Conservation (phyloP, 2,329 filamentous ascomycete species). For the Colletotrichum cereale region DNA sequence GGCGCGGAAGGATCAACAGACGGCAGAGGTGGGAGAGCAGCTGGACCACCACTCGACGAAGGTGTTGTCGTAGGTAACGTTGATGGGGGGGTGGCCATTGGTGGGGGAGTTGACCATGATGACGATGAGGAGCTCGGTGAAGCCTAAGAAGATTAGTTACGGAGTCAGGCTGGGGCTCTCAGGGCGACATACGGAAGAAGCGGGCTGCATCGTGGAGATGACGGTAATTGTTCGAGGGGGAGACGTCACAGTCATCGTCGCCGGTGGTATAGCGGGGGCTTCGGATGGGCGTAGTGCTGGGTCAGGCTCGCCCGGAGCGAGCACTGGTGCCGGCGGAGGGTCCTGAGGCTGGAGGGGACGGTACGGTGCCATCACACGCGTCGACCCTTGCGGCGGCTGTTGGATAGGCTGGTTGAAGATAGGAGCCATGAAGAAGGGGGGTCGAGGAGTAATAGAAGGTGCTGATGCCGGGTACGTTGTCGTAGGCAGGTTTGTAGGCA, state of each 20-base stretch:
- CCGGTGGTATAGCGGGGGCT: slow-evolving; percentile 20
- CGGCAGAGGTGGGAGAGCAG: slow-evolving; percentile 27
- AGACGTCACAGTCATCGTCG: slow-evolving; percentile 30
- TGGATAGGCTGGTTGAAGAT: slow-evolving; percentile 2
- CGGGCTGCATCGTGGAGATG: slow-evolving; percentile 30
- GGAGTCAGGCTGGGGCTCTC: neutral
- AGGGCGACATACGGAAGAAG: slow-evolving; percentile 12
- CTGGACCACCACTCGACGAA: neutral
- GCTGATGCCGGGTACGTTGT: neutral
- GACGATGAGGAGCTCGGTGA: slow-evolving; percentile 13
- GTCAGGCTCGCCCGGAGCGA: slow-evolving; percentile 33
- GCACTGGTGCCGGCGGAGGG: slow-evolving; percentile 22
- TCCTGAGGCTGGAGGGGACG: slow-evolving; percentile 26
- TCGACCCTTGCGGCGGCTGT: neutral
- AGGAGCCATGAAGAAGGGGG: neutral
- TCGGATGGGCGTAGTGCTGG: slow-evolving; percentile 19
- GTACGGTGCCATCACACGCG: neutral
- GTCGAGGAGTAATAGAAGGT: slow-evolving; percentile 9
- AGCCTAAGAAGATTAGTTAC: slow-evolving; percentile 5
- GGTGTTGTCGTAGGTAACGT: neutral
- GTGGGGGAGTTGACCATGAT: neutral
- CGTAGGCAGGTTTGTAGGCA: neutral
- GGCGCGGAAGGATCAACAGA: slow-evolving; percentile 34
- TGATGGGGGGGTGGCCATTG: neutral
- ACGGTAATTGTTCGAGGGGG: slow-evolving; percentile 27